Conservation (phyloP, 1,284 basidiomycete genomes). For the Fomitopsis pinicola region DNA sequence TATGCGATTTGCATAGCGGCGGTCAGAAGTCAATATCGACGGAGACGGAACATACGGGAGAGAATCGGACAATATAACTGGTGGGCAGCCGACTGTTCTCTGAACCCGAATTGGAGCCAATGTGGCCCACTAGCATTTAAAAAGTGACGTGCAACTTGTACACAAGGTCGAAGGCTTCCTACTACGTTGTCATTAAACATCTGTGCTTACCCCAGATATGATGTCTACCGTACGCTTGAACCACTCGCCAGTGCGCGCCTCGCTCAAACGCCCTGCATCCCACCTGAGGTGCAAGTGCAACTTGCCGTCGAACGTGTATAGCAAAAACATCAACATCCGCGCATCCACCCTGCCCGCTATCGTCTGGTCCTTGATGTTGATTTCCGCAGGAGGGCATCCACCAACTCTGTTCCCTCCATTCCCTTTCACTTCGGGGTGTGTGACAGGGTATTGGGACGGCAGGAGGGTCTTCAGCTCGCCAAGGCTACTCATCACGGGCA, state of each 20-base stretch:
- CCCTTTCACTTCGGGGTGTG: neutral
- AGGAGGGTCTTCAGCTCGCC: neutral
- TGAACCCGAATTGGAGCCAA: no score
- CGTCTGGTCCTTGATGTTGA: neutral
- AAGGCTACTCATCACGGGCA: constrained; percentile 3
- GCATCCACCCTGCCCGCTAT: neutral
- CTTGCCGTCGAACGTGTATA: constrained; percentile 1
- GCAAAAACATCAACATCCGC: neutral
- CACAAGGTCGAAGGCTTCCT: no score
- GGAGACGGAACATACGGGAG: no score
- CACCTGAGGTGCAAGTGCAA: neutral
- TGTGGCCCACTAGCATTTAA: no score
- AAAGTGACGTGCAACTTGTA: no score
- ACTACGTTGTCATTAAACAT: no score
- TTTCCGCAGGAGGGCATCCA: neutral
- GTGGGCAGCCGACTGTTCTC: no score
- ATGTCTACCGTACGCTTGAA: neutral
- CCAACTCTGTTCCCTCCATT: neutral
- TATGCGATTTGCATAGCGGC: no score
- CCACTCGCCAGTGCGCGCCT: neutral
- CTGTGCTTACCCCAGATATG: constrained; percentile 3
- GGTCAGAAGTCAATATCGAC: no score
- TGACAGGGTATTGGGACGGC: neutral
- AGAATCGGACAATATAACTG: no score
- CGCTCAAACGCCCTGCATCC: neutral